Percentiles rank a stretch among this genome's conserved stretches.
Evolutionary conservation across 2,329 filamentous ascomycete genomes (phyloP).

Genomic region (Aspergillus fumigatus): DNA sequence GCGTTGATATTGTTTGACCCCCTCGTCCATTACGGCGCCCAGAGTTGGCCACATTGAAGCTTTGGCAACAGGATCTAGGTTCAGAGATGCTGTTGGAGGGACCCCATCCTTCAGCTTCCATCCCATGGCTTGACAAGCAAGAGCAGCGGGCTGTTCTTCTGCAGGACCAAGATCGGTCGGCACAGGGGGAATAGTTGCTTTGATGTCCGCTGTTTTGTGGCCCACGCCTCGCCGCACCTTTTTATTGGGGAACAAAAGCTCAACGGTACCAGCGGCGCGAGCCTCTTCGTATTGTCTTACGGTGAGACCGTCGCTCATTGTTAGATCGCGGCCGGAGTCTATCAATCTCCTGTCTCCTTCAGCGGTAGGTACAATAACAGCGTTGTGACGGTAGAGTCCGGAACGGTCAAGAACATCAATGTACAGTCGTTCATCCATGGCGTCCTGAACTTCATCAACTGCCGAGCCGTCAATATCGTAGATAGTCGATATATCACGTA

Average conservation of each 20-base stretch:
- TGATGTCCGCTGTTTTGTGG: conserved; percentile 49
- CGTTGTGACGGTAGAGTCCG: conserved; percentile 82
- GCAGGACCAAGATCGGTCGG: conserved; percentile 58
- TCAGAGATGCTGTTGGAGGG: conserved; percentile 61
- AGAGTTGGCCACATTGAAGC: conserved; percentile 65
- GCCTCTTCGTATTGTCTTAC: conserved; percentile 71
- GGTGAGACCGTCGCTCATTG: conserved; percentile 63
- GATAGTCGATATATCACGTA: conserved; percentile 76
- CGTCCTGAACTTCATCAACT: conserved; percentile 73
- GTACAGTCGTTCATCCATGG: conserved; percentile 83
- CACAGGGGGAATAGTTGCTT: conserved; percentile 40
- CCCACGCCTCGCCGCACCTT: conserved; percentile 42
- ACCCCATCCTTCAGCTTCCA: conserved; percentile 69
- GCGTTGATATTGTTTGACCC: conserved; percentile 79
- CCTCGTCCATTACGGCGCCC: conserved; percentile 85
- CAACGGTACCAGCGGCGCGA: conserved; percentile 53
- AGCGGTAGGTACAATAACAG: conserved; percentile 63
- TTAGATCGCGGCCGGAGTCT: conserved; percentile 74
- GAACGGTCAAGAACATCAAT: conserved; percentile 92
- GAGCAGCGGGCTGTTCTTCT: conserved; percentile 66
- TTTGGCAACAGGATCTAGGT: conserved; percentile 63
- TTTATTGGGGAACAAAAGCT: conserved; percentile 39
- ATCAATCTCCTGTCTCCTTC: conserved; percentile 80
- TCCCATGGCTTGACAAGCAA: conserved; percentile 74
- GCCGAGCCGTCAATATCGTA: conserved; percentile 65